A percentile compares a stretch with the other conserved stretches of the same genome.
Conservation (phyloP, 176 grass and related monocot genomes). For the Pontederia crassipes region DNA sequence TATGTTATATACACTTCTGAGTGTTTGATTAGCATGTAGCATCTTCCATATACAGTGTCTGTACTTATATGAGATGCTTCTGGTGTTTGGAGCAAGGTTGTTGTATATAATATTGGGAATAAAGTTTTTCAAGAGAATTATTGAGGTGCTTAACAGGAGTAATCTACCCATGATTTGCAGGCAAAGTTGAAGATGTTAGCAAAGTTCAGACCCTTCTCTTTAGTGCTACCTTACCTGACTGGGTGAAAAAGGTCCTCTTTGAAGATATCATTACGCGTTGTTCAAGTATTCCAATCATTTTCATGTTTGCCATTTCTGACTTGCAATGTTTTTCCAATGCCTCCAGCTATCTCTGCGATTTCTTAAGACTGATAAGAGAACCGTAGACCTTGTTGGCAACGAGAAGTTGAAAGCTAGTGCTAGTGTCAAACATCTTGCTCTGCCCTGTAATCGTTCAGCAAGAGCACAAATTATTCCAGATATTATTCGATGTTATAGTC, state of each 20-base stretch:
- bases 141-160: background rate
- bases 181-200: slow-evolving; percentile 72
- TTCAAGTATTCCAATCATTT: no score
- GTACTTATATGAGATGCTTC: no score
- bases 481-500: slow-evolving; percentile 83
- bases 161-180: slow-evolving; percentile 21
- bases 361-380: slow-evolving; percentile 69
- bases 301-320: no score
- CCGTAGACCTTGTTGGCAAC: slow-evolving; percentile 89
- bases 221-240: slow-evolving; percentile 81
- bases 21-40: no score
- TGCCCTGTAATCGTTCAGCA: slow-evolving; percentile 75
- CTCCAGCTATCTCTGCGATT: slow-evolving; percentile 76
- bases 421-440: slow-evolving; percentile 82
- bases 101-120: no score
- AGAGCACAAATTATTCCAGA: slow-evolving; percentile 85
- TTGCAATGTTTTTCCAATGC: slow-evolving; percentile 6
- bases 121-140: no score
- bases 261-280: background rate
- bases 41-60: no score
- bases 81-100: no score
- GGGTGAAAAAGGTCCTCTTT: slow-evolving; percentile 66
- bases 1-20: no score
- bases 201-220: slow-evolving; percentile 97
- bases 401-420: slow-evolving; percentile 92